phyloP scores from a whole-genome alignment of 305 asterid species.

The Withania somnifera region DNA sequence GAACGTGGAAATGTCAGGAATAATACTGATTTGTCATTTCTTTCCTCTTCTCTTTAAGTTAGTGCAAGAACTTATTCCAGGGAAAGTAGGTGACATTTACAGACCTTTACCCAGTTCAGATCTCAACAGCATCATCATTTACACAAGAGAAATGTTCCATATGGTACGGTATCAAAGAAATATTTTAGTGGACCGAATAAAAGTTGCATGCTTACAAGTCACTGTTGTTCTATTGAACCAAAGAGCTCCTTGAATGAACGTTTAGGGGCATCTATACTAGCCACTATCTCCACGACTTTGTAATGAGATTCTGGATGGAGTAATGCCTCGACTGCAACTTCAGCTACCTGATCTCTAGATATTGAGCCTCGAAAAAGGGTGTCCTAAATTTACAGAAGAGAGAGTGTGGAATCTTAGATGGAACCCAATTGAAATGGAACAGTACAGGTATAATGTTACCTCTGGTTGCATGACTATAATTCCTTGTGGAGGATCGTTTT shows the following conservation, averaged over 20 bases:
- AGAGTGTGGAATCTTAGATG: no score
- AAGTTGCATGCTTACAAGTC: slow-evolving; percentile 6
- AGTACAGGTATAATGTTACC: slow-evolving; percentile 26
- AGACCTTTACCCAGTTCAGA: neutral
- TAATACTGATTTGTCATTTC: neutral
- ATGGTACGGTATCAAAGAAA: neutral
- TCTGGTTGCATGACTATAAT: slow-evolving; percentile 84
- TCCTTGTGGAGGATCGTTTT: slow-evolving; percentile 70
- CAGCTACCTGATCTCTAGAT: slow-evolving; percentile 88
- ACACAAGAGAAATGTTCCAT: neutral
- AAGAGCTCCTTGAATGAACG: slow-evolving; percentile 68
- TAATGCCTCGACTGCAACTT: slow-evolving; percentile 83
- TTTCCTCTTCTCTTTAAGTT: neutral
- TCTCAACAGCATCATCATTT: neutral
- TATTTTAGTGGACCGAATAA: neutral
- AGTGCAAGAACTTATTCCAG: neutral
- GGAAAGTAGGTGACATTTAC: neutral
- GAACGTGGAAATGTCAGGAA: neutral
- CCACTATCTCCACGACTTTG: slow-evolving; percentile 85
- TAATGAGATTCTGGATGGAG: slow-evolving; percentile 48
- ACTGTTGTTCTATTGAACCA: slow-evolving; percentile 52
- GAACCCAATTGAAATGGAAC: neutral
- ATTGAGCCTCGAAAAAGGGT: slow-evolving; percentile 72
- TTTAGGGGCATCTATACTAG: slow-evolving; percentile 62
- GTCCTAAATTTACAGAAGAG: slow-evolving; percentile 32